These are phyloP conservation scores for Mycena indigotica DNA, from an alignment of 768 basidiomycete genomes.

Conservation along the genomic window DNA sequence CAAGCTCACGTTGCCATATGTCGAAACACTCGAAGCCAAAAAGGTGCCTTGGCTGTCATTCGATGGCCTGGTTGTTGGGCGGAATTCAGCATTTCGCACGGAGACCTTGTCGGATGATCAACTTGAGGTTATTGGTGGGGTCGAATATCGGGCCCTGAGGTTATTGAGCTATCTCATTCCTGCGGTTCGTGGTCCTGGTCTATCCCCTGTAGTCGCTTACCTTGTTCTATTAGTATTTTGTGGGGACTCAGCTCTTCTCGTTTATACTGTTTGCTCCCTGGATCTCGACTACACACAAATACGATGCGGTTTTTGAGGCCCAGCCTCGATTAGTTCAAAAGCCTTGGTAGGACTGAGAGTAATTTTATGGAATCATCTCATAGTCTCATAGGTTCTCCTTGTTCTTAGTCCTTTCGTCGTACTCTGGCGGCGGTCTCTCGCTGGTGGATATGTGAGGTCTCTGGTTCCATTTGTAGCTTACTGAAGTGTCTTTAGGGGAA, in stretches of 20 bases:
- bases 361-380: not conserved
- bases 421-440: constrained; percentile 72
- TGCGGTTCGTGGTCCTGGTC: constrained; percentile 33
- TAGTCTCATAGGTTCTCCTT: constrained; percentile 40
- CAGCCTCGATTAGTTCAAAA: constrained; percentile 58
- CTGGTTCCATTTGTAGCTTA: not conserved
- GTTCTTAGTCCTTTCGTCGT: constrained; percentile 51
- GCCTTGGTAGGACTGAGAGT: constrained; percentile 47
- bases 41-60: constrained; percentile 42
- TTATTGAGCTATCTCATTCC: constrained; percentile 54
- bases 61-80: constrained; percentile 49
- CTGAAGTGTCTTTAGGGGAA: constrained; percentile 42
- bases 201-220: constrained; percentile 24
- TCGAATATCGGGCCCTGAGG: constrained; percentile 70
- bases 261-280: constrained; percentile 67
- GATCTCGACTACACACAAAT: constrained; percentile 45
- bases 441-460: constrained; percentile 56
- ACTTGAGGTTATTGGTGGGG: constrained; percentile 72
- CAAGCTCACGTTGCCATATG: constrained; percentile 53
- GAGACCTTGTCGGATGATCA: constrained; percentile 64
- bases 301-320: constrained; percentile 49
- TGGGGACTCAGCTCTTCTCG: constrained; percentile 55
- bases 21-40: constrained; percentile 42
- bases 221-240: constrained; percentile 59
- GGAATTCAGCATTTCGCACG: constrained; percentile 60